Conservation (phyloP, 1,284 basidiomycete species). For the Ganoderma meredithae region DNA sequence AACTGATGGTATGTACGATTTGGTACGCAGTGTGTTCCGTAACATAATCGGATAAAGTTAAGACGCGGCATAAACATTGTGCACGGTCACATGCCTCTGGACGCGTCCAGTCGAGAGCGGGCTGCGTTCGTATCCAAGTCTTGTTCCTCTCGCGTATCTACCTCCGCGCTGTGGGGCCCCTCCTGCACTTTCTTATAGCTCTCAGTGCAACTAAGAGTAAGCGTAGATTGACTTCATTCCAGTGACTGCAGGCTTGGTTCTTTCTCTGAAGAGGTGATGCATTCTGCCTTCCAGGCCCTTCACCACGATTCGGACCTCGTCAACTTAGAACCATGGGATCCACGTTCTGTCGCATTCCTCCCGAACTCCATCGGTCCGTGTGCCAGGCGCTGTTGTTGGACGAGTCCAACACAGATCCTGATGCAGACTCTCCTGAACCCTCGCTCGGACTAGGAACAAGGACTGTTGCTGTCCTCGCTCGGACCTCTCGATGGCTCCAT, state of each 20-base stretch:
- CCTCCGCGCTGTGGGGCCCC: neutral
- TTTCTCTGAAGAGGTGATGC: neutral
- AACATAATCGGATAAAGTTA: neutral
- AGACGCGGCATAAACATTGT: neutral
- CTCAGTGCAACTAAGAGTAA: neutral
- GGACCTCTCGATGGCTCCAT: neutral
- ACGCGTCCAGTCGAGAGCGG: neutral
- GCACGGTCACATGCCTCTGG: neutral
- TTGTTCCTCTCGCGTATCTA: neutral
- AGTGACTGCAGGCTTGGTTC: neutral
- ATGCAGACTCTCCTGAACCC: neutral
- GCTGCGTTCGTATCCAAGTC: neutral
- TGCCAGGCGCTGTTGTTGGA: conserved; percentile 3
- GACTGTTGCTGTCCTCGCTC: conserved; percentile 3
- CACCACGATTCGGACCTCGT: neutral
- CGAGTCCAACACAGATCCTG: neutral
- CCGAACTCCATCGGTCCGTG: neutral
- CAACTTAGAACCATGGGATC: neutral
- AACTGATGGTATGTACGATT: neutral
- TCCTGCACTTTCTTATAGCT: neutral
- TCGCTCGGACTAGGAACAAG: neutral
- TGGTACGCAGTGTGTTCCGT: neutral
- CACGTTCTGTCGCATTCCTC: neutral
- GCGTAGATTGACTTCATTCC: neutral
- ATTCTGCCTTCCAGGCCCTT: neutral